Evolutionary conservation across 495 filamentous ascomycete genomes (phyloP), one percentile per base, ranked within the genome.

Genomic region (Penicillium chermesinum): DNA sequence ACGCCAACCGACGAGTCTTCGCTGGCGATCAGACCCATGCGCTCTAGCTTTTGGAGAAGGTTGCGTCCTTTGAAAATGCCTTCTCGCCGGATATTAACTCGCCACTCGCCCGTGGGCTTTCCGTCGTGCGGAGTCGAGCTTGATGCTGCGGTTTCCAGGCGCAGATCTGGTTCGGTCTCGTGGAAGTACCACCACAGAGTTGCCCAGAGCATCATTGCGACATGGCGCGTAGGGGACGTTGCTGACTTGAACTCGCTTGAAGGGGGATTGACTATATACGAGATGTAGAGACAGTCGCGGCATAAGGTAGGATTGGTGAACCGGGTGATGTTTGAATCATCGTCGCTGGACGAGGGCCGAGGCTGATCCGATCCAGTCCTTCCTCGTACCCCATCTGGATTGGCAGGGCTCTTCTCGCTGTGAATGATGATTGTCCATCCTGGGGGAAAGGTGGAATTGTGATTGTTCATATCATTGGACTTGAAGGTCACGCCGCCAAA

Each of bases 141-240:
- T 13, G 81, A 86, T 2, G 77, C 74, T n/a, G 77, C 72, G 8
- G 77, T 87, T 10, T 71, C 73, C 17, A 91, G 45, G 34, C 75
- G 77, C 10, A 66, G 58, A 34, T 77, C 69, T 1, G 76, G 76
- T 35, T 71, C 59, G 0, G 68, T 64, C 56, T 78, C 69, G 49
- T 96, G 90, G 62, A 97, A 98, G 69, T 97, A 98, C 94, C 94
- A 97, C 66, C 85, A 94, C 25, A 97, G 69, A 1, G 88, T 90
- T 20, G 88, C 81, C 89, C 91, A 98, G 6, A 97, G 79, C 88
- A 96, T 91, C 87, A 95, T 87, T 48, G 91, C 91, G 48, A 95
- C 84, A 66, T 90, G 87, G 25, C 90, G 73, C 0, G 89, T 90
- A 0, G 87, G 88, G 38, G 89, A 94, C 19, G 67, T 79, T 9